Conservation (phyloP, 257 asterid genomes). For the Solanum pimpinellifolium region DNA sequence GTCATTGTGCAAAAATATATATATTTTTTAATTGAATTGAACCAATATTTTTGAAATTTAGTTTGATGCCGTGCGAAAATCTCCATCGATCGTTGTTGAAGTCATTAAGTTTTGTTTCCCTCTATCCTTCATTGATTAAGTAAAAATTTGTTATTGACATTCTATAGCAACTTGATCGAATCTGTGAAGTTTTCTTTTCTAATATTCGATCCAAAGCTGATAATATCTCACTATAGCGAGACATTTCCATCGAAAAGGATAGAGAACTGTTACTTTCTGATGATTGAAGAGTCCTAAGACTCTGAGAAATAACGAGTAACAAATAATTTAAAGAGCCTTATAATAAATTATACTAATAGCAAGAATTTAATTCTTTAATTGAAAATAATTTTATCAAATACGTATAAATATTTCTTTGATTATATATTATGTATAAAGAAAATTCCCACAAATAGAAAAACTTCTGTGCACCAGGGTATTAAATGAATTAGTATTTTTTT, state of each 20-base stretch:
- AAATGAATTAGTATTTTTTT: too few relatives aligned
- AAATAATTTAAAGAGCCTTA: too few relatives aligned
- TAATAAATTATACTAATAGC: too few relatives aligned
- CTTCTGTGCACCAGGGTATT: not conserved
- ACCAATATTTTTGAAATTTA: not conserved
- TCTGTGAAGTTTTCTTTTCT: not conserved
- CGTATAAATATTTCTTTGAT: too few relatives aligned
- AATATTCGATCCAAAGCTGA: not conserved
- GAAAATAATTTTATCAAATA: not conserved
- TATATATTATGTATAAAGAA: not conserved
- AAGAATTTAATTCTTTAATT: too few relatives aligned
- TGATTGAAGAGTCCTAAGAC: not conserved
- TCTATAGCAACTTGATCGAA: not conserved
- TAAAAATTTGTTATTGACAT: not conserved
- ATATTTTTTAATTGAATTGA: not conserved
- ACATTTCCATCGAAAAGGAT: not conserved
- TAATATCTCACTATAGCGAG: not conserved
- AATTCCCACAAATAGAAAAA: not conserved
- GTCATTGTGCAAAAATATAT: not conserved
- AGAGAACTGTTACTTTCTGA: not conserved
- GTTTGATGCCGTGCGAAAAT: rapidly evolving
- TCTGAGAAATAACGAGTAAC: not conserved
- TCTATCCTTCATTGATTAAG: not conserved
- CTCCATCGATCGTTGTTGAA: rapidly evolving
- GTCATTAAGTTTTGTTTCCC: not conserved